Evolutionary conservation across 495 filamentous ascomycete species (phyloP).

Genomic region (Filosporella fistucella): DNA sequence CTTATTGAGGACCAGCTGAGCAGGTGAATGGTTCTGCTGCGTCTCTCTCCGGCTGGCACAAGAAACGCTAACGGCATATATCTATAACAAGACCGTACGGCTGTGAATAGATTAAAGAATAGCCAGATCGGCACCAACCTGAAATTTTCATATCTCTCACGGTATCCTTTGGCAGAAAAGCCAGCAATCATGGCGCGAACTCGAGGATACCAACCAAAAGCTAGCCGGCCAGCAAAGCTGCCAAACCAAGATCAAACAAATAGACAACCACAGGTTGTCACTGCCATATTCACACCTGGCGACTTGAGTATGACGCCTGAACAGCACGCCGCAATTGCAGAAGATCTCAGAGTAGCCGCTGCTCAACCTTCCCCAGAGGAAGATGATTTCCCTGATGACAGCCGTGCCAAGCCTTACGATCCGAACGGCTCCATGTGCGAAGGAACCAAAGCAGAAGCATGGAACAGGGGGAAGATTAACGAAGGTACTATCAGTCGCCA

Average conservation of each 20-base stretch:
- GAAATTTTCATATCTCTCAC: neutral
- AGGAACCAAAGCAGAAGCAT: conserved; percentile 7
- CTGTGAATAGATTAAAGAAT: neutral
- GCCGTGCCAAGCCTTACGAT: conserved; percentile 4
- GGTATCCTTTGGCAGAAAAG: neutral
- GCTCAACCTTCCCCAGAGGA: conserved; percentile 5
- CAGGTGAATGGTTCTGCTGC: neutral
- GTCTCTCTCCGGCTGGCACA: neutral
- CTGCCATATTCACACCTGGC: neutral
- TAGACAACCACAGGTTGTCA: conserved; percentile 1
- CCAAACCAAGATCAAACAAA: neutral
- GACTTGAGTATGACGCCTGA: neutral
- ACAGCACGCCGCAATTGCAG: neutral
- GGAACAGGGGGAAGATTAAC: conserved; percentile 6
- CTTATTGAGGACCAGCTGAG: neutral
- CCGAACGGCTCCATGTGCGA: conserved; percentile 1
- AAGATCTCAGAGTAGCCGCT: neutral
- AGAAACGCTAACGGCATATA: neutral
- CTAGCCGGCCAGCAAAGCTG: neutral
- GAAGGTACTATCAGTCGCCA: conserved; percentile 5
- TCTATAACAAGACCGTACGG: neutral
- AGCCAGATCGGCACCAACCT: no score
- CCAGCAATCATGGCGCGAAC: neutral
- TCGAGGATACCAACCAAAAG: neutral
- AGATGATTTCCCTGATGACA: conserved; percentile 6